Percentiles rank a stretch among this genome's conserved stretches.
Evolutionary conservation across 305 asterid genomes (phyloP).

Genomic region (Petunia hybrid): DNA sequence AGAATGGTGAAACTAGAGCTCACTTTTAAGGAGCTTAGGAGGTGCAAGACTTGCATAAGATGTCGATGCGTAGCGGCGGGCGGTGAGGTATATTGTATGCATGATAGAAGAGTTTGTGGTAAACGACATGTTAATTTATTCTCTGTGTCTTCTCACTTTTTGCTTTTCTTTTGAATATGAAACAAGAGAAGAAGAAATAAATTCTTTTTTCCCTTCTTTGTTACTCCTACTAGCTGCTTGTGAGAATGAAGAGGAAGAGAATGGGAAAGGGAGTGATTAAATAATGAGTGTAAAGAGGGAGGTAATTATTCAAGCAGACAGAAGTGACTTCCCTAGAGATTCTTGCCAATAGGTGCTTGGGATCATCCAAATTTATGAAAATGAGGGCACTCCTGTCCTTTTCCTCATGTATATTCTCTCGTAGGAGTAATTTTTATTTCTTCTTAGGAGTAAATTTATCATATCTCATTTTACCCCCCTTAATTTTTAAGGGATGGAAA

Average conservation of each 20-base stretch:
- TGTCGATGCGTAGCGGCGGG: neutral
- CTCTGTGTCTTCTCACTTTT: neutral
- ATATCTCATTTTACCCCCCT: neutral
- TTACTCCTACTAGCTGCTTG: neutral
- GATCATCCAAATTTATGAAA: slow-evolving; percentile 51
- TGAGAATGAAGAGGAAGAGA: neutral
- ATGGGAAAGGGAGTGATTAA: neutral
- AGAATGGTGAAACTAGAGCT: neutral
- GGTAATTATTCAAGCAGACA: slow-evolving; percentile 50
- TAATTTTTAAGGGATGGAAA: no score
- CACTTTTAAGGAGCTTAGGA: neutral
- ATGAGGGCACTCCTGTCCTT: slow-evolving; percentile 38
- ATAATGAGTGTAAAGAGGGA: neutral
- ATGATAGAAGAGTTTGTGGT: slow-evolving; percentile 7
- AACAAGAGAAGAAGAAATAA: neutral
- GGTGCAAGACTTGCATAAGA: slow-evolving; percentile 1
- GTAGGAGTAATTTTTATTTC: neutral
- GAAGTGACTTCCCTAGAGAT: slow-evolving; percentile 62
- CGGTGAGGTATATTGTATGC: neutral
- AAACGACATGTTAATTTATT: neutral
- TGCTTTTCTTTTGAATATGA: neutral
- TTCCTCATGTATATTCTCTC: neutral
- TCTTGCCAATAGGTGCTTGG: slow-evolving; percentile 65
- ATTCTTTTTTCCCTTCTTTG: neutral
- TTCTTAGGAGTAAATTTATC: neutral